A percentile compares a stretch with the other conserved stretches of the same genome.
Conservation (phyloP, 805 yeast genomes). For the Peterozyma toletana region DNA sequence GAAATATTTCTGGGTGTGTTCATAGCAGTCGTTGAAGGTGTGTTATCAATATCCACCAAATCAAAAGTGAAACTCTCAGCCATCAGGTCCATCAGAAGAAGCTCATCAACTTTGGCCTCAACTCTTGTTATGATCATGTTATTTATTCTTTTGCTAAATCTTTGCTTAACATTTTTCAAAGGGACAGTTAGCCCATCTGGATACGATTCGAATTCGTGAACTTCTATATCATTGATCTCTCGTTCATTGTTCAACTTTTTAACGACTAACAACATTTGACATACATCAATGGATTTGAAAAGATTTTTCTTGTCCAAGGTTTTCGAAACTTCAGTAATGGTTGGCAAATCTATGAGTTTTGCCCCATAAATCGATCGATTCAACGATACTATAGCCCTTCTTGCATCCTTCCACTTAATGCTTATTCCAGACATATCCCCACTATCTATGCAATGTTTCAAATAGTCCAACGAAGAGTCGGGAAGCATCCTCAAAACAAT, state of each 20-base stretch:
- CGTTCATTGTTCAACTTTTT: conserved; percentile 36
- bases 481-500: conserved; percentile 66
- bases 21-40: conserved; percentile 24
- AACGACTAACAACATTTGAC: conserved; percentile 77
- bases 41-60: conserved; percentile 49
- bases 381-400: conserved; percentile 72
- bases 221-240: conserved; percentile 36
- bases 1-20: conserved; percentile 15
- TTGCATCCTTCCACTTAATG: conserved; percentile 77
- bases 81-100: conserved; percentile 68
- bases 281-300: conserved; percentile 77
- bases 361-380: conserved; percentile 71
- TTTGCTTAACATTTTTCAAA: conserved; percentile 59
- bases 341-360: conserved; percentile 82
- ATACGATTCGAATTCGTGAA: conserved; percentile 24
- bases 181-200: conserved; percentile 87
- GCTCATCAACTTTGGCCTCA: conserved; percentile 71
- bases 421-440: conserved; percentile 69
- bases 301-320: conserved; percentile 85
- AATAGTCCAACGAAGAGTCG: conserved; percentile 63
- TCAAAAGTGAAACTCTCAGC: conserved; percentile 80
- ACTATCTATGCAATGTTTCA: conserved; percentile 65
- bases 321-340: conserved; percentile 79
- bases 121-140: conserved; percentile 68
- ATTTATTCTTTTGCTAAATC: conserved; percentile 66